phyloP scores from a whole-genome alignment of 306 rosid genomes.

The Sophora flavescens region DNA sequence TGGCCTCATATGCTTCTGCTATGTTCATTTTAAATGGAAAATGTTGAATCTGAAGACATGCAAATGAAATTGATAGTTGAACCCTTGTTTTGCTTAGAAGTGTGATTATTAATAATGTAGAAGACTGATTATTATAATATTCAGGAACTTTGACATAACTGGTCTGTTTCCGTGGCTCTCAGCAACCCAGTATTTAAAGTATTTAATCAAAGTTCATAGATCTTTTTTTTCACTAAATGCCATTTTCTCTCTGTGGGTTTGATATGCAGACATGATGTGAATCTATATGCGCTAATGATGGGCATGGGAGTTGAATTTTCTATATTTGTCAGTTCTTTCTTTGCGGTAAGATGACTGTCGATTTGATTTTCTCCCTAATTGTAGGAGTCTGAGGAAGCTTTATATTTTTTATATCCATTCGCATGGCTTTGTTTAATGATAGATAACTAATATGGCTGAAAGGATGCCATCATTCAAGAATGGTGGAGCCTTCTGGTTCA shows the following conservation, averaged over 20 bases:
- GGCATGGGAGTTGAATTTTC: conserved; percentile 96
- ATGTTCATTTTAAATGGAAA: conserved; percentile 24
- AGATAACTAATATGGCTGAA: conserved; percentile 91
- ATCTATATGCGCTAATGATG: conserved; percentile 80
- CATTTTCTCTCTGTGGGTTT: conserved; percentile 45
- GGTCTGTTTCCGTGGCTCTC: conserved; percentile 18
- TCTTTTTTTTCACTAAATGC: conserved; percentile 39
- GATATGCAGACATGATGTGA: conserved; percentile 77
- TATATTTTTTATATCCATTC: conserved; percentile 43
- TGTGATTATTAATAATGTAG: conserved; percentile 32
- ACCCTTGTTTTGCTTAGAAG: conserved; percentile 14
- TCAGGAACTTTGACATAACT: conserved; percentile 15
- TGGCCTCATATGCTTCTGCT: conserved; percentile 33
- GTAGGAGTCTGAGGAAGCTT: conserved; percentile 30
- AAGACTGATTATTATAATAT: conserved; percentile 16
- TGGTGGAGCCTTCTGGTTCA: conserved; percentile 94
- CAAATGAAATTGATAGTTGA: conserved; percentile 29
- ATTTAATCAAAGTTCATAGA: conserved; percentile 31
- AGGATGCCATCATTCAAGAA: conserved; percentile 85
- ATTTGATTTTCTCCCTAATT: conserved; percentile 38
- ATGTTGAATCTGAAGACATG: conserved; percentile 25
- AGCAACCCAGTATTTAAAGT: background rate
- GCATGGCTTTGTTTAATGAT: conserved; percentile 46
- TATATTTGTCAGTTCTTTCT: conserved; percentile 82
- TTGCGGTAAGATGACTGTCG: conserved; percentile 77